Evolutionary conservation across 2,329 filamentous ascomycete genomes (phyloP).

Genomic region (Berkeleyomyces rouxiae): DNA sequence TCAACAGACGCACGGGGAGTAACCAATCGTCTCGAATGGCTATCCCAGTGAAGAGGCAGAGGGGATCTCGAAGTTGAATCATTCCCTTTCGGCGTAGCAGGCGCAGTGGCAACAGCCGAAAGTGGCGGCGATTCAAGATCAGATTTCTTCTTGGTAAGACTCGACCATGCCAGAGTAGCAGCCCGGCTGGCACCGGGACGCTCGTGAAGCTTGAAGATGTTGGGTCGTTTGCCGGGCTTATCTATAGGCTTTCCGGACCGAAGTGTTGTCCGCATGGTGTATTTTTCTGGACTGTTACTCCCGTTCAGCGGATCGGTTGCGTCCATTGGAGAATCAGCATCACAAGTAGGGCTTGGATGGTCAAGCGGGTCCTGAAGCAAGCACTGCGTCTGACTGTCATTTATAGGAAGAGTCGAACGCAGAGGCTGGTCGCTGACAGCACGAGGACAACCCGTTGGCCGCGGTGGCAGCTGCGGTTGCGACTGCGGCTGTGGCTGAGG

Average conservation of each 20-base stretch:
- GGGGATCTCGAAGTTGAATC: constrained; percentile 11
- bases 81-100: constrained; percentile 19
- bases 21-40: constrained; percentile 35
- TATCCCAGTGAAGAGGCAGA: constrained; percentile 34
- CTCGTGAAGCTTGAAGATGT: constrained; percentile 14
- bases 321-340: not conserved
- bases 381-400: not conserved
- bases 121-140: constrained; percentile 16
- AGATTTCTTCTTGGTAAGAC: constrained; percentile 22
- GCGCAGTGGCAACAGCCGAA: constrained; percentile 13
- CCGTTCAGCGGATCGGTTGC: constrained; percentile 17
- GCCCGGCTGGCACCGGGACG: constrained; percentile 39
- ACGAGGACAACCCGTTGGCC: constrained; percentile 10
- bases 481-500: not conserved
- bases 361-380: not conserved
- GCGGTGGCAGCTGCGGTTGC: not conserved
- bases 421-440: constrained; percentile 13
- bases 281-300: constrained; percentile 42
- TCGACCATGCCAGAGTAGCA: constrained; percentile 43
- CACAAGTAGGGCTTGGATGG: not conserved
- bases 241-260: constrained; percentile 32
- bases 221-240: constrained; percentile 25
- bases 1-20: constrained; percentile 14
- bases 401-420: not conserved
- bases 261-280: constrained; percentile 45